A percentile compares a stretch with the other conserved stretches of the same genome.
These are phyloP conservation scores for Mrakiaceae sp. DNA, from an alignment of 1,284 basidiomycete species.

Conservation along the genomic window DNA sequence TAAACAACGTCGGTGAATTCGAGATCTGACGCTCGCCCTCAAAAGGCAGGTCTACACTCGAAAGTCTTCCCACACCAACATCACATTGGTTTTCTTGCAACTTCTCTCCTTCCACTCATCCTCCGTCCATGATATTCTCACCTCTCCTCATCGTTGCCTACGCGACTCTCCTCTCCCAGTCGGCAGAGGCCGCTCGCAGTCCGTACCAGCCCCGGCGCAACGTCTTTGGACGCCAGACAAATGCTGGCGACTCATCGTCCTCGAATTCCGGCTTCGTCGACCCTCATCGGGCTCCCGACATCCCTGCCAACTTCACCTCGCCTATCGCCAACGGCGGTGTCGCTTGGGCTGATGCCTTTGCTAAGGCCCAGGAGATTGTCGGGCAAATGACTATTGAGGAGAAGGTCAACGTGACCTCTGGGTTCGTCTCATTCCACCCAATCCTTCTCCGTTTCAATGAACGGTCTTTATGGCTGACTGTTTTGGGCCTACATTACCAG, in stretches of 20 bases:
- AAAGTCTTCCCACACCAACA: too few species aligned
- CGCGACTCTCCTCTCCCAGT: background rate
- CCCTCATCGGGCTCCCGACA: slow-evolving; percentile 1
- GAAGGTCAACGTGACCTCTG: slow-evolving; percentile 26
- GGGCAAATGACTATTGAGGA: slow-evolving; percentile 37
- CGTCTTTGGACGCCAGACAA: background rate
- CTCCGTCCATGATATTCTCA: background rate
- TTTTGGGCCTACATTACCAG: background rate
- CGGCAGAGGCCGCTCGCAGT: background rate
- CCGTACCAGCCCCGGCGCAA: background rate
- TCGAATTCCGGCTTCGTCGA: background rate
- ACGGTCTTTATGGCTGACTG: background rate
- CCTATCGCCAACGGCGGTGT: background rate
- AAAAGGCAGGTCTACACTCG: too few species aligned
- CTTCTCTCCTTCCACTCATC: background rate
- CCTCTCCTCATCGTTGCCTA: slow-evolving; percentile 8
- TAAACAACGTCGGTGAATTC: too few species aligned
- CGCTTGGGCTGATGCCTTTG: slow-evolving; percentile 24
- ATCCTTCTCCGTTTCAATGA: background rate
- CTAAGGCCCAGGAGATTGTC: slow-evolving; percentile 31
- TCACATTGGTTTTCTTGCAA: background rate
- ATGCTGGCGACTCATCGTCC: too few species aligned
- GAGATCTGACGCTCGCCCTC: too few species aligned
- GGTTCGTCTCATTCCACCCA: background rate
- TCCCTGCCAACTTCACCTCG: slow-evolving; percentile 1